These are phyloP conservation scores for Globisporangium cederbergense DNA, from an alignment of 352 stramenopile genomes.

Conservation along the genomic window DNA sequence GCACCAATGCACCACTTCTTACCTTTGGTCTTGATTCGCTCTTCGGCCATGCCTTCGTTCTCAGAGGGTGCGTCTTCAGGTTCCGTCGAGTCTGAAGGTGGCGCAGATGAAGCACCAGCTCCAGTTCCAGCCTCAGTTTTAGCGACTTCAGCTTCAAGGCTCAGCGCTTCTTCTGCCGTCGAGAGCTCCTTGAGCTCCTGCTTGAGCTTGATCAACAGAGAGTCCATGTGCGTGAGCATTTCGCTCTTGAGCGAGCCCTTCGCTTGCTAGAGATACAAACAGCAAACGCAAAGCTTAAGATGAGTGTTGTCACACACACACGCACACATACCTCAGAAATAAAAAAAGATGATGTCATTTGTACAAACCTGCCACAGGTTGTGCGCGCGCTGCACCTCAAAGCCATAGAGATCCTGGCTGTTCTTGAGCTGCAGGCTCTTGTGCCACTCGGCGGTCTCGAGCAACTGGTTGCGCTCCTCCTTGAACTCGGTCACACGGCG, in stretches of 20 bases:
- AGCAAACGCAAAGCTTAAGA: not conserved
- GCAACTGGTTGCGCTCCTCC: conserved; percentile 66
- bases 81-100: conserved; percentile 10
- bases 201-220: conserved; percentile 43
- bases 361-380: conserved; percentile 50
- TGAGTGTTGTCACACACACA: not conserved
- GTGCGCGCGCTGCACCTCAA: conserved; percentile 67
- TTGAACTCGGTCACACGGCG: conserved; percentile 82
- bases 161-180: conserved; percentile 17
- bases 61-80: conserved; percentile 9
- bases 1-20: not conserved
- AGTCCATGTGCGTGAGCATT: conserved; percentile 45
- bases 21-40: conserved; percentile 14
- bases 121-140: not conserved
- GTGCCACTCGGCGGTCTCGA: conserved; percentile 76
- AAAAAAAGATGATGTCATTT: not conserved
- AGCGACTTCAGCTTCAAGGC: conserved; percentile 12
- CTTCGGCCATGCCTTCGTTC: conserved; percentile 7
- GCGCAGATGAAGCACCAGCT: not conserved
- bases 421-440: conserved; percentile 86
- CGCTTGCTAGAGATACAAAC: conserved; percentile 27
- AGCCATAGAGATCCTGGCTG: conserved; percentile 70
- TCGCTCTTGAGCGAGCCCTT: conserved; percentile 54
- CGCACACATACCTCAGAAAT: not conserved
- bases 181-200: conserved; percentile 43